Evolutionary conservation across 2,329 filamentous ascomycete species (phyloP).

Genomic region (Periconia digitata): DNA sequence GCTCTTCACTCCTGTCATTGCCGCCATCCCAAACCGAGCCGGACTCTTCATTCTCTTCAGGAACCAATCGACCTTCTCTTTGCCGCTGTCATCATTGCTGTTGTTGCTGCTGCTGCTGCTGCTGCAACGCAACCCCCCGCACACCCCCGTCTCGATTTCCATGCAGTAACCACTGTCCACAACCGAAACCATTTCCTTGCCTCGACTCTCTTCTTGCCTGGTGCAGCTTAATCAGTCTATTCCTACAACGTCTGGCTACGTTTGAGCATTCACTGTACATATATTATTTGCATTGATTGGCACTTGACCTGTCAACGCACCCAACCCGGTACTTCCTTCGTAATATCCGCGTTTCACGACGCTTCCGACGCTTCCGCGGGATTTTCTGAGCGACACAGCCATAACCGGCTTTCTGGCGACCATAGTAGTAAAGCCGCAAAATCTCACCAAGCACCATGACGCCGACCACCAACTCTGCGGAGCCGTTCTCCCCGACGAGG

Average conservation of each 20-base stretch:
- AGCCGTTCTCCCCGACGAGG: conserved; percentile 37
- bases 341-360: not conserved
- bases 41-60: conserved; percentile 32
- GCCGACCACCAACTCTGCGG: conserved; percentile 25
- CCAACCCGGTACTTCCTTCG: not conserved
- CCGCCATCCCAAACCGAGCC: conserved; percentile 22
- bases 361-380: not conserved
- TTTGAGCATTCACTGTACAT: conserved; percentile 11
- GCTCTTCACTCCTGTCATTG: conserved; percentile 13
- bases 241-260: conserved; percentile 36
- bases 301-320: not conserved
- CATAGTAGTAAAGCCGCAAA: conserved; percentile 18
- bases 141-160: conserved; percentile 19
- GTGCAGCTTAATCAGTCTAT: conserved; percentile 20
- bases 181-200: conserved; percentile 12
- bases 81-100: conserved; percentile 9
- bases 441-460: not conserved
- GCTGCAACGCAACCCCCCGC: conserved; percentile 8
- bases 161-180: conserved; percentile 35
- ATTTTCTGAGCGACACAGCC: not conserved
- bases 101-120: conserved; percentile 10
- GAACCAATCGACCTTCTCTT: conserved; percentile 14
- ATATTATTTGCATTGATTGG: not conserved
- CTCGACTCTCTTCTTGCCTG: conserved; percentile 17
- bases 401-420: not conserved